A percentile compares a stretch with the other conserved stretches of the same genome.
phyloP scores from a whole-genome alignment of 169 alveolate species.

The Eimeria falciformis region DNA sequence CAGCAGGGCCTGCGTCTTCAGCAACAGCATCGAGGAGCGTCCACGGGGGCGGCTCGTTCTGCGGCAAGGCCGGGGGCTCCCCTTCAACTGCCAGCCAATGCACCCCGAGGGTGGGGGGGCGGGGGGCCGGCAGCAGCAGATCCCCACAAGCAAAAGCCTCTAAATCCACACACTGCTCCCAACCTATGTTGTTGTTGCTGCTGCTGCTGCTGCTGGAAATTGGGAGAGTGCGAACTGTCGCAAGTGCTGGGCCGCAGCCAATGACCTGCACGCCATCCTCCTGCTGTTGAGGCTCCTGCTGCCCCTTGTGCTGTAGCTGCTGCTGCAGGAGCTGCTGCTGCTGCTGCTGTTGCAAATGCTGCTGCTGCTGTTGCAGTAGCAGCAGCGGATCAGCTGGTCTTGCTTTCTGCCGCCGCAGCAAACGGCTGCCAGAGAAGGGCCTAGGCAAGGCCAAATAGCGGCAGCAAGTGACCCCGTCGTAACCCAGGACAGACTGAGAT shows the following conservation, averaged over 20 bases:
- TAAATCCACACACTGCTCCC: slow-evolving; percentile 8
- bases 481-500: slow-evolving; percentile 5
- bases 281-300: not conserved
- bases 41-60: slow-evolving; percentile 47
- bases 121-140: slow-evolving; percentile 13
- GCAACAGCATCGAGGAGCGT: slow-evolving; percentile 14
- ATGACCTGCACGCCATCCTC: not conserved
- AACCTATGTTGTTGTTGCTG: not conserved
- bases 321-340: not conserved
- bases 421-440: not conserved
- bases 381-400: slow-evolving; percentile 9
- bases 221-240: not conserved
- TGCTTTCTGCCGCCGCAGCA: slow-evolving; percentile 45
- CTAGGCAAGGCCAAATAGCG: not conserved
- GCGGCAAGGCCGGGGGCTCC: slow-evolving; percentile 6
- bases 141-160: not conserved
- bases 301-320: not conserved
- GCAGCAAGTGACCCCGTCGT: slow-evolving; percentile 26
- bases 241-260: slow-evolving; percentile 34
- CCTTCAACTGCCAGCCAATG: slow-evolving; percentile 21
- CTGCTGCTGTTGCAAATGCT: not conserved
- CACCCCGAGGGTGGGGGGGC: not conserved
- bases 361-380: slow-evolving; percentile 47
- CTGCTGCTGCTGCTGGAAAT: slow-evolving; percentile 35
- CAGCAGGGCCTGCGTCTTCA: not conserved